Evolutionary conservation across 192 early-diverging fungal genomes (phyloP).

Genomic region (Fimicolochytrium jonesii): DNA sequence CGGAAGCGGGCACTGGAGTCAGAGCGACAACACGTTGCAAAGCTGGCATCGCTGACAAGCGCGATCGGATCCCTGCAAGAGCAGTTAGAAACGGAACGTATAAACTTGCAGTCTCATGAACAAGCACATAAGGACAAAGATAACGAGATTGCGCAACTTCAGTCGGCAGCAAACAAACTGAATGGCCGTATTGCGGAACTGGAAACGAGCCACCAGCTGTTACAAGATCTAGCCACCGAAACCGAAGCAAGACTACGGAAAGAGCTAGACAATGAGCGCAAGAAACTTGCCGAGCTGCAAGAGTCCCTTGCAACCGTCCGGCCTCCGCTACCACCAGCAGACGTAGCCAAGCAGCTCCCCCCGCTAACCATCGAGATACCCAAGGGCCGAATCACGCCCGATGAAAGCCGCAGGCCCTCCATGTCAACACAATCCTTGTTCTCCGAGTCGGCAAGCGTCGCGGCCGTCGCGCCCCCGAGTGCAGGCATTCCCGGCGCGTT

Average conservation of each 20-base stretch:
- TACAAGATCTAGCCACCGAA: not conserved
- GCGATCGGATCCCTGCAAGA: slow-evolving; percentile 11
- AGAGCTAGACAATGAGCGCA: slow-evolving; percentile 1
- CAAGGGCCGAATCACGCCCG: too few species aligned
- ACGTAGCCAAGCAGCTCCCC: not conserved
- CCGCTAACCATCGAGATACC: not conserved
- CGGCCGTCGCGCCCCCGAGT: too few species aligned
- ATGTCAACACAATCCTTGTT: too few species aligned
- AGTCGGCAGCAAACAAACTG: not conserved
- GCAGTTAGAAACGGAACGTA: not conserved
- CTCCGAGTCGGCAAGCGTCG: too few species aligned
- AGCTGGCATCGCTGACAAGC: not conserved
- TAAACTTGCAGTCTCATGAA: too few species aligned
- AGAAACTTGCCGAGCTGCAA: not conserved
- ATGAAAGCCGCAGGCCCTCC: too few species aligned
- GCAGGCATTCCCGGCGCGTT: too few species aligned
- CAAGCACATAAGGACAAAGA: not conserved
- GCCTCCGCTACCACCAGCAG: not conserved
- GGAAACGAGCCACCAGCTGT: not conserved
- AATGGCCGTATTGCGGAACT: not conserved
- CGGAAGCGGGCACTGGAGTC: slow-evolving; percentile 15
- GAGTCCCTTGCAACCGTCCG: slow-evolving; percentile 1
- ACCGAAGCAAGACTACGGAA: not conserved
- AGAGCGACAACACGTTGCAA: not conserved
- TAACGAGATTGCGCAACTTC: not conserved